phyloP scores from a whole-genome alignment of 1,284 basidiomycete species.

The Cryptococcus hybrid region DNA sequence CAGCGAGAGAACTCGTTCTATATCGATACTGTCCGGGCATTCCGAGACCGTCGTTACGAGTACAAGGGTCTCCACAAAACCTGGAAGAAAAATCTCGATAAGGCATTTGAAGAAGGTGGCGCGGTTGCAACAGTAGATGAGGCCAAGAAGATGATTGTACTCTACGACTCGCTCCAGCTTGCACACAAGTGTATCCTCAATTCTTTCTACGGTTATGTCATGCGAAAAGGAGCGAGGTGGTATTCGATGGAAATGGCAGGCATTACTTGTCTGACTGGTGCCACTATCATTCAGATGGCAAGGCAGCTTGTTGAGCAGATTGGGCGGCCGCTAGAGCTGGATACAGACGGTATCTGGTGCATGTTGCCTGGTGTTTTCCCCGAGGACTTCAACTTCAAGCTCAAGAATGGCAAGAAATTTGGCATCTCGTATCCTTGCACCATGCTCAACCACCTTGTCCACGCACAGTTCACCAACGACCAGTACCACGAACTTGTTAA shows the following conservation, averaged over 20 bases:
- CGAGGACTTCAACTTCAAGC: constrained; percentile 95
- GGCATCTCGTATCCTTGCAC: constrained; percentile 98
- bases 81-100: constrained; percentile 98
- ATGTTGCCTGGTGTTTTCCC: constrained; percentile 99
- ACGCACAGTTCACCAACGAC: constrained; percentile 94
- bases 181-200: constrained; percentile 99
- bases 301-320: constrained; percentile 96
- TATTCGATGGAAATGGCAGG: constrained; percentile 99
- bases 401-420: constrained; percentile 82
- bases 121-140: constrained; percentile 86
- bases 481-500: constrained; percentile 92
- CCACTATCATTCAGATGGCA: constrained; percentile 99
- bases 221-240: constrained; percentile 99
- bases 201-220: constrained; percentile 99
- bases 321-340: constrained; percentile 92
- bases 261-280: constrained; percentile 98
- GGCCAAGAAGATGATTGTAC: constrained; percentile 99
- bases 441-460: constrained; percentile 98
- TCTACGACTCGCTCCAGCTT: constrained; percentile 99
- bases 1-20: constrained; percentile 99
- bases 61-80: constrained; percentile 99
- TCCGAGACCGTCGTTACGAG: constrained; percentile 97
- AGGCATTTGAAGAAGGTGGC: constrained; percentile 62
- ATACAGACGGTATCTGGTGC: constrained; percentile 99
- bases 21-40: constrained; percentile 95